These are phyloP conservation scores for Glycine latifolia DNA, from an alignment of 306 rosid genomes.

Conservation along the genomic window DNA sequence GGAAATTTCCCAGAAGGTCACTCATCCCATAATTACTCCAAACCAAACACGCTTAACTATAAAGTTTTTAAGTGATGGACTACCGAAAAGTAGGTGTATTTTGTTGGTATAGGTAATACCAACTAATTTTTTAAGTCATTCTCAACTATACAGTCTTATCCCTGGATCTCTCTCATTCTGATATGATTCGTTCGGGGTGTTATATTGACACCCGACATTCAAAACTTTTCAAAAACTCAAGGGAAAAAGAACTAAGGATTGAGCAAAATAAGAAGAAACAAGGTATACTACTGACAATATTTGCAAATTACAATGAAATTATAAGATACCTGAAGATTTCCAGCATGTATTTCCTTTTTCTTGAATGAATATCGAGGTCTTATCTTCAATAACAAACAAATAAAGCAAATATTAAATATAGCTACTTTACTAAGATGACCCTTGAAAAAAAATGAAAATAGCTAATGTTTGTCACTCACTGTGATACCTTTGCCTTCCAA, in stretches of 20 bases:
- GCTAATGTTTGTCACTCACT: slow-evolving; percentile 61
- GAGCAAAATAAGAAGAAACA: neutral
- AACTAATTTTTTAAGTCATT: too few species aligned
- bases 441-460: neutral
- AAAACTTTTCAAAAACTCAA: neutral
- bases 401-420: slow-evolving; percentile 25
- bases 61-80: too few species aligned
- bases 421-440: slow-evolving; percentile 33
- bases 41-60: too few species aligned
- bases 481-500: slow-evolving; percentile 92
- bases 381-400: slow-evolving; percentile 57
- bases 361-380: slow-evolving; percentile 91
- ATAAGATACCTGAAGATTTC: slow-evolving; percentile 87
- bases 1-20: too few species aligned
- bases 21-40: too few species aligned
- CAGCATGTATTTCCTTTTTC: slow-evolving; percentile 91
- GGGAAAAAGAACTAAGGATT: neutral
- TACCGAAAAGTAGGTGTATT: too few species aligned
- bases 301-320: slow-evolving; percentile 22
- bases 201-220: neutral
- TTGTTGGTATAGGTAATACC: too few species aligned
- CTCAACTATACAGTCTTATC: too few species aligned
- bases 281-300: neutral
- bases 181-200: too few species aligned
- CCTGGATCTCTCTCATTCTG: too few species aligned